Conservation (phyloP, 257 asterid genomes). For the Agastache rugosa region DNA sequence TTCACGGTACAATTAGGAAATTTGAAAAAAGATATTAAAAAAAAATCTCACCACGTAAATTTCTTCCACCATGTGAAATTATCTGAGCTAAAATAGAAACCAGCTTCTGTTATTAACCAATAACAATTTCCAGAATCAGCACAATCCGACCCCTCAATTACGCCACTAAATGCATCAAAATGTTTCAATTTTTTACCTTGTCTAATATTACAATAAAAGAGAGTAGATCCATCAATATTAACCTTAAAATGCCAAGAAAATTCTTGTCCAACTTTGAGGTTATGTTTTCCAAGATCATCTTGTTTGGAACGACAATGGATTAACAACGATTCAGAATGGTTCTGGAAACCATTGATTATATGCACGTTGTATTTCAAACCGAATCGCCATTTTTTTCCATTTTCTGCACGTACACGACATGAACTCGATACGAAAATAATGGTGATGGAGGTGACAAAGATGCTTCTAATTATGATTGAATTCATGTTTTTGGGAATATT, state of each 20-base stretch:
- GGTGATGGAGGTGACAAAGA: neutral
- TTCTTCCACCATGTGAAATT: conserved; percentile 9
- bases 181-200: neutral
- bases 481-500: neutral
- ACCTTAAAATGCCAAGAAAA: conserved; percentile 13
- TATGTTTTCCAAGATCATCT: conserved; percentile 7
- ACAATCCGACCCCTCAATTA: neutral
- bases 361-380: neutral
- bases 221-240: conserved; percentile 13
- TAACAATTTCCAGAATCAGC: neutral
- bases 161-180: neutral
- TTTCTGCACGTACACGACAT: neutral
- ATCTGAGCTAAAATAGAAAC: conserved; percentile 17
- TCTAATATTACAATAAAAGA: neutral
- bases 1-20: neutral
- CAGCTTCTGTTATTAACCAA: conserved; percentile 14
- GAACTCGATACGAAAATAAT: neutral
- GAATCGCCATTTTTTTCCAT: neutral
- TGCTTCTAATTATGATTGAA: neutral
- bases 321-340: neutral
- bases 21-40: too few relatives aligned
- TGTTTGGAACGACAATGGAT: conserved; percentile 1
- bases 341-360: neutral
- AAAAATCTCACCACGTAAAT: neutral
- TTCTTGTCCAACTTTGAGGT: neutral